These are phyloP conservation scores for Flaveria bidentis DNA, from an alignment of 129 eudicot genomes.

Conservation along the genomic window DNA sequence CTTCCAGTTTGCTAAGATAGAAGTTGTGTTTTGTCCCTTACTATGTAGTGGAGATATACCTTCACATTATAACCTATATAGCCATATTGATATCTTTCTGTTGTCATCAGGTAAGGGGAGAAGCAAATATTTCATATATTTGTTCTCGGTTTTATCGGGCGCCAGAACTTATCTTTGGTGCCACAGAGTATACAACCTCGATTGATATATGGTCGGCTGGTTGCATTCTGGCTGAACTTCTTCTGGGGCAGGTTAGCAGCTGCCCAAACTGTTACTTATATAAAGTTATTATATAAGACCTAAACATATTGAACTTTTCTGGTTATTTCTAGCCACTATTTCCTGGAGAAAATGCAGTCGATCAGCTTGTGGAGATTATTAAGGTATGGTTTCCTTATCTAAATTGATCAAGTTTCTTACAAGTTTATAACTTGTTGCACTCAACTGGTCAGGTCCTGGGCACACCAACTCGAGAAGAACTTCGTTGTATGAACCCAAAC, in stretches of 20 bases:
- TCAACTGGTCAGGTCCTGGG: constrained; percentile 71
- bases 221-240: constrained; percentile 96
- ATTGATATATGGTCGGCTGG: constrained; percentile 99
- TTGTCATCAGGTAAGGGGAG: constrained; percentile 70
- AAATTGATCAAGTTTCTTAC: neutral
- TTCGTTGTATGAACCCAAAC: constrained; percentile 95
- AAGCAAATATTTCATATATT: constrained; percentile 86
- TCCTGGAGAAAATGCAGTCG: constrained; percentile 97
- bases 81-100: constrained; percentile 7
- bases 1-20: too few species aligned
- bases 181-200: constrained; percentile 81
- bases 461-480: constrained; percentile 97
- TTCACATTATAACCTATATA: constrained; percentile 11
- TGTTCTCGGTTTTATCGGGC: constrained; percentile 96
- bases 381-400: constrained; percentile 47
- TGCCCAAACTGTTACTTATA: neutral
- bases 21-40: neutral
- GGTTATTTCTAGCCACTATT: constrained; percentile 65
- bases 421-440: constrained; percentile 12
- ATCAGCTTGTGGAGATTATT: constrained; percentile 92
- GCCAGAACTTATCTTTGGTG: constrained; percentile 95
- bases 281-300: neutral
- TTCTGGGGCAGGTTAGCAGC: constrained; percentile 76
- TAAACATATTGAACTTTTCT: neutral
- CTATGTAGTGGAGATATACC: neutral